phyloP scores from a whole-genome alignment of 345 rosid species.

The Rhodomyrtus tomentosa region DNA sequence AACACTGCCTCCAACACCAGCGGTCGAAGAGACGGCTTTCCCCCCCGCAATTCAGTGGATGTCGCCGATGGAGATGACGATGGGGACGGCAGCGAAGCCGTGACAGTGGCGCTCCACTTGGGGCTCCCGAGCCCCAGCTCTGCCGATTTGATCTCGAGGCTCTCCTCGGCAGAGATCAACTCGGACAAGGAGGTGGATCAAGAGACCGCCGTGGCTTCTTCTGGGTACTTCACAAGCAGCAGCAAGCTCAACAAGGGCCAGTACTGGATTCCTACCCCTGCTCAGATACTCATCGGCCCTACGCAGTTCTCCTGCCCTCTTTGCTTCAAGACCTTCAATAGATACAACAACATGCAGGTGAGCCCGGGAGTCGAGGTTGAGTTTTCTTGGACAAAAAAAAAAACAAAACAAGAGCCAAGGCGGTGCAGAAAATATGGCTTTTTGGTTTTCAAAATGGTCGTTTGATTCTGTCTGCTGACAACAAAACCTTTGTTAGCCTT shows the following conservation, averaged over 20 bases:
- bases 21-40: background rate
- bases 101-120: constrained; percentile 73
- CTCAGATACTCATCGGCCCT: constrained; percentile 96
- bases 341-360: constrained; percentile 99
- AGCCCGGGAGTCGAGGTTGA: background rate
- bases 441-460: background rate
- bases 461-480: background rate
- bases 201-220: background rate
- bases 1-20: background rate
- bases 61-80: background rate
- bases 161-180: constrained; percentile 18
- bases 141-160: constrained; percentile 17
- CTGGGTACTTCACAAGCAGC: constrained; percentile 6
- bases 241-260: constrained; percentile 52
- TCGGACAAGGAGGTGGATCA: constrained; percentile 32
- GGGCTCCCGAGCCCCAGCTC: constrained; percentile 54
- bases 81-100: constrained; percentile 26
- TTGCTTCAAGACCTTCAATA: constrained; percentile 97
- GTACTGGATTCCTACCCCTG: constrained; percentile 99
- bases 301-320: constrained; percentile 97
- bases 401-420: background rate
- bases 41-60: background rate
- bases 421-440: background rate
- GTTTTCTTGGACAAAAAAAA: background rate
- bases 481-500: background rate